Evolutionary conservation across 75 land plant species (phyloP), one percentile per base, ranked within the genome.

Genomic region (Isoetes taiwanensis): DNA sequence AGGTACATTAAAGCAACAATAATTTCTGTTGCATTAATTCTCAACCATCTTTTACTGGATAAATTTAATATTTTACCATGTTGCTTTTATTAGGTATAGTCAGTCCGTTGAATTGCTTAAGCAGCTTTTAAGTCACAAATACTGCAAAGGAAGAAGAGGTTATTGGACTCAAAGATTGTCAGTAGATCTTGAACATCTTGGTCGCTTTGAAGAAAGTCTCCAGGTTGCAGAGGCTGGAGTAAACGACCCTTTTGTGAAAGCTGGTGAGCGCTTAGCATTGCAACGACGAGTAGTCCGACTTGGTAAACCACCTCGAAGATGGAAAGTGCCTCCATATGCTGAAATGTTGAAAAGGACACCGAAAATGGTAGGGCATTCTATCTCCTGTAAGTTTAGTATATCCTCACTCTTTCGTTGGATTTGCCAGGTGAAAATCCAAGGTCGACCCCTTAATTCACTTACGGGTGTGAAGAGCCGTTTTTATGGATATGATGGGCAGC

Each of bases 111-210:
- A 56, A 25, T 62, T 83, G 28, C 62, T 90, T 28, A 83, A 76
- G 63, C 30, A 57, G 32, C 77, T 90, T 41, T 59, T 90, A 17
- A 43, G 34, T 28, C 65, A 29, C 26, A 66, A 57, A 33, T 58
- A 30, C 38, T 71, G 62, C 61, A 79, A 76, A 62, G 76, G 88
- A 55, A 73, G 80, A 60, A 65, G 97, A 43, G 97, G 97, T 62
- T 78, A 80, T 68, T 90, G 97, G 97, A 86, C 84, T 5, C 56
- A 80, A 23, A 84, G 97, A 59, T 69, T 90, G 53, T 86, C 97
- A 14, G 48, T 80, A 34, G 82, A 90, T 66, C 65, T 90, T 66
- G 94, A 90, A 67, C 94, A 90, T 72, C 11, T 83, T 26, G 82
- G 82, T 3, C 59, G 39, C 57, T 38, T 64, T 27, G 73, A 83